phyloP scores from a whole-genome alignment of 2,329 filamentous ascomycete species.

The Chrysosporium queenslandicum region DNA sequence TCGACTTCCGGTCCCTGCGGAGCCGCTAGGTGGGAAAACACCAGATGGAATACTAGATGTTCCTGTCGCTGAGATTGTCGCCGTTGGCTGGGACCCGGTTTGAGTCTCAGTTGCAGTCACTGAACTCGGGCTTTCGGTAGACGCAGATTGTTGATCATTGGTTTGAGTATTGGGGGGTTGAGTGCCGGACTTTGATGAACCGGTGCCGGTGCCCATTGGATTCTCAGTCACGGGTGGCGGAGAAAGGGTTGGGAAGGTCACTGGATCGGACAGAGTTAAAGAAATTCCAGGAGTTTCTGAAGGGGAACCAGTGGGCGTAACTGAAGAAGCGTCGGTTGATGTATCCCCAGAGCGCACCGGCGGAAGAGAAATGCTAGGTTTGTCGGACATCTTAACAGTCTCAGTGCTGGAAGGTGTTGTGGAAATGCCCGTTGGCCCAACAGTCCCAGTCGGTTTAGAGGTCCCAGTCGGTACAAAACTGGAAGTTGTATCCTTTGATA shows the following conservation, averaged over 20 bases:
- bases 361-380: neutral
- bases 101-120: neutral
- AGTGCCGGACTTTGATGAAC: neutral
- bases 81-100: neutral
- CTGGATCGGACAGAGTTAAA: neutral
- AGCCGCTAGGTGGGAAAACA: conserved; percentile 14
- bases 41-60: conserved; percentile 12
- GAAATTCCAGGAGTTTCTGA: neutral
- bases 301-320: neutral
- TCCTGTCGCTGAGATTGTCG: neutral
- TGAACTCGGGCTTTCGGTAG: neutral
- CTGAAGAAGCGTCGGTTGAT: neutral
- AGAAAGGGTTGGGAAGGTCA: conserved; percentile 11
- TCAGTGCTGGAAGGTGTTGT: neutral
- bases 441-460: neutral
- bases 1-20: conserved; percentile 4
- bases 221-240: conserved; percentile 6
- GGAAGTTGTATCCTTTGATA: neutral
- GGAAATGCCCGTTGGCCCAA: neutral
- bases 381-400: neutral
- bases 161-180: neutral
- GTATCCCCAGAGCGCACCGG: neutral
- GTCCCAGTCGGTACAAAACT: neutral
- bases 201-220: conserved; percentile 6
- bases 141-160: neutral